These are phyloP conservation scores for Parsonsia alboflavescens DNA, from an alignment of 257 asterid genomes.

Conservation along the genomic window DNA sequence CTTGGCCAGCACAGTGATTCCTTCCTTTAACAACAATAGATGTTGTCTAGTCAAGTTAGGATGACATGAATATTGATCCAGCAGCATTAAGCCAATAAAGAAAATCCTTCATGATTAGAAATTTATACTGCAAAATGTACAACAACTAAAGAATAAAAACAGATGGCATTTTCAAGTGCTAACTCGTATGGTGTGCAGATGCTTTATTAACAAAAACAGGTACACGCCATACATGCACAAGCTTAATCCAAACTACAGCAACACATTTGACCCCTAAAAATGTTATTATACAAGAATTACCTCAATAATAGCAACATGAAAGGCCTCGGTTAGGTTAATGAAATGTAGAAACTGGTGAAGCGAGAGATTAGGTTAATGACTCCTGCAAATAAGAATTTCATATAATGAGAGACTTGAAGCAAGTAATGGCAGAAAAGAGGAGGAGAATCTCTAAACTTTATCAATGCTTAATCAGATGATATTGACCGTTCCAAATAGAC, in stretches of 20 bases:
- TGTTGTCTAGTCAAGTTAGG: slow-evolving; percentile 7
- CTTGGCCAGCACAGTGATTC: slow-evolving; percentile 71
- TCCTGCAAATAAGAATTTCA: background rate
- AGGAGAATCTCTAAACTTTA: no score
- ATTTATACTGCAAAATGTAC: background rate
- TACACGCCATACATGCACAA: background rate
- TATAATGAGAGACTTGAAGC: background rate
- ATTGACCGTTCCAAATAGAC: no score
- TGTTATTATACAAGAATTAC: slow-evolving; percentile 20
- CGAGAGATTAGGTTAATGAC: background rate
- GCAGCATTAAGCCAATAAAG: background rate
- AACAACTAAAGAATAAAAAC: background rate
- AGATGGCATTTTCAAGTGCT: no score
- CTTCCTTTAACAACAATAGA: slow-evolving; percentile 44
- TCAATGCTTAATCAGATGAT: no score
- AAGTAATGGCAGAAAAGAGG: no score
- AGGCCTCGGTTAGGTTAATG: slow-evolving; percentile 31
- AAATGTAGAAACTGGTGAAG: slow-evolving; percentile 34
- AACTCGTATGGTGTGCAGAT: no score
- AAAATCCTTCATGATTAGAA: background rate
- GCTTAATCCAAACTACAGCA: background rate
- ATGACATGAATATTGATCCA: background rate
- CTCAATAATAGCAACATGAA: slow-evolving; percentile 51
- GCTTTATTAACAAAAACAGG: background rate
- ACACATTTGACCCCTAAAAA: slow-evolving; percentile 1